Conservation (phyloP, 768 basidiomycete genomes). For the Collybia sordida region DNA sequence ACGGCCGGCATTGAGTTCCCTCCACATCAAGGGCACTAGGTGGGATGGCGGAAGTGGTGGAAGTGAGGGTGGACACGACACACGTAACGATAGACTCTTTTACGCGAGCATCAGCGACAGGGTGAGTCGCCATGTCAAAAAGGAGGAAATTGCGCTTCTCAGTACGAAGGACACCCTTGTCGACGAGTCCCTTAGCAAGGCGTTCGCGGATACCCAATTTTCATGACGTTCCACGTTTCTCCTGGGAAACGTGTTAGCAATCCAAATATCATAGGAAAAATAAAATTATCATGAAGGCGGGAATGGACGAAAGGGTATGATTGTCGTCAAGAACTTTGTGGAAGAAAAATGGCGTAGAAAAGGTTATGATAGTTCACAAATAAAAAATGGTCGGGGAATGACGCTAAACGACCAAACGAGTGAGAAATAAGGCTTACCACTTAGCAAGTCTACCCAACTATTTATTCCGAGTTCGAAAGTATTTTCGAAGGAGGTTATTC, state of each 20-base stretch:
- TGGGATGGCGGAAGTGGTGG: slow-evolving; percentile 80
- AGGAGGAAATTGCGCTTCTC: slow-evolving; percentile 98
- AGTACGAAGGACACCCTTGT: slow-evolving; percentile 98
- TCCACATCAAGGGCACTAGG: slow-evolving; percentile 72
- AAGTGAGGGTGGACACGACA: slow-evolving; percentile 74
- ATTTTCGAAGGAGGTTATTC: too few species aligned
- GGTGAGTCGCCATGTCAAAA: slow-evolving; percentile 99
- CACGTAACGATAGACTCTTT: slow-evolving; percentile 85
- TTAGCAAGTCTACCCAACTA: slow-evolving; percentile 93
- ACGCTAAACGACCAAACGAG: not conserved
- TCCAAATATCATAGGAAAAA: not conserved
- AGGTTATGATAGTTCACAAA: too few species aligned
- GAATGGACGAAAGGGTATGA: not conserved
- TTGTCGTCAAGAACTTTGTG: too few species aligned
- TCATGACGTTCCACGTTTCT: slow-evolving; percentile 99
- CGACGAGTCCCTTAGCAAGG: slow-evolving; percentile 94
- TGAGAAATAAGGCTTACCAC: slow-evolving; percentile 54
- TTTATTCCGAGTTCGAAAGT: too few species aligned
- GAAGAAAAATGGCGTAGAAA: too few species aligned
- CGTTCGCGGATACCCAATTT: slow-evolving; percentile 98
- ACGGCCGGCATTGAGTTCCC: slow-evolving; percentile 78
- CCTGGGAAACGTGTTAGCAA: slow-evolving; percentile 45
- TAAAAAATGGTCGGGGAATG: not conserved
- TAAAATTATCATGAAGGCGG: not conserved
- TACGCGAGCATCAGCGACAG: slow-evolving; percentile 88